phyloP scores from a whole-genome alignment of 176 grass and related monocot species.

The Triticum dicoccoides region DNA sequence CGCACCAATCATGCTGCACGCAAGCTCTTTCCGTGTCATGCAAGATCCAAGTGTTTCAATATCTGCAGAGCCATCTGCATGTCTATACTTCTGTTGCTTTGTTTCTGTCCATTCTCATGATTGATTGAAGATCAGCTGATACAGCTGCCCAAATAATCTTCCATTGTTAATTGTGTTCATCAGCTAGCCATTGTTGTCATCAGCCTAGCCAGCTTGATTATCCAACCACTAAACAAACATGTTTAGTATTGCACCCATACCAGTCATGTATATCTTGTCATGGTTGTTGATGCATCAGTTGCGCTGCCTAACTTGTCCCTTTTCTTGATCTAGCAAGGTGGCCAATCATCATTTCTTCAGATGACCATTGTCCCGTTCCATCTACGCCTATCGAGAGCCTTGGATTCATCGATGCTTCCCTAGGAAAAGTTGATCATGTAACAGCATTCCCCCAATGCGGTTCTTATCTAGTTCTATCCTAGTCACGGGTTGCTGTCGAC shows the following conservation, averaged over 20 bases:
- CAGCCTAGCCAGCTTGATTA: conserved; percentile 13
- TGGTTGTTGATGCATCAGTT: conserved; percentile 23
- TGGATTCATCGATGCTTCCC: conserved; percentile 24
- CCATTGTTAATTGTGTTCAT: conserved; percentile 36
- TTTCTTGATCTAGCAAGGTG: conserved; percentile 41
- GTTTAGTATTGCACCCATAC: conserved; percentile 11
- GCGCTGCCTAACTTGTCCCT: conserved; percentile 23
- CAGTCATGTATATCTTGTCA: conserved; percentile 21
- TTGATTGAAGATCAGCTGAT: conserved; percentile 35
- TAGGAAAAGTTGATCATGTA: not conserved
- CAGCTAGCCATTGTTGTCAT: conserved; percentile 13
- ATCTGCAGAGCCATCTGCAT: conserved; percentile 10
- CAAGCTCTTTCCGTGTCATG: conserved; percentile 21
- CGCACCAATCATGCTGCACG: conserved; percentile 18
- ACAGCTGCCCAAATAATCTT: conserved; percentile 27
- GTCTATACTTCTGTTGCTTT: not conserved
- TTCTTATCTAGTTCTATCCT: conserved; percentile 38
- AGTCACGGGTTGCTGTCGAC: conserved; percentile 39
- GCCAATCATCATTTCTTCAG: conserved; percentile 1
- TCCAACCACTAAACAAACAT: not conserved
- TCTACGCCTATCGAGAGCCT: not conserved
- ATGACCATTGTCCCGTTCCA: not conserved
- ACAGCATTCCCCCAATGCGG: conserved; percentile 14
- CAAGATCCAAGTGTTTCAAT: conserved; percentile 12
- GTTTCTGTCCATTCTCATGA: conserved; percentile 18